A percentile compares a stretch with the other conserved stretches of the same genome.
Evolutionary conservation across 2,329 filamentous ascomycete species (phyloP).

Genomic region (Paecilomyces formosus): DNA sequence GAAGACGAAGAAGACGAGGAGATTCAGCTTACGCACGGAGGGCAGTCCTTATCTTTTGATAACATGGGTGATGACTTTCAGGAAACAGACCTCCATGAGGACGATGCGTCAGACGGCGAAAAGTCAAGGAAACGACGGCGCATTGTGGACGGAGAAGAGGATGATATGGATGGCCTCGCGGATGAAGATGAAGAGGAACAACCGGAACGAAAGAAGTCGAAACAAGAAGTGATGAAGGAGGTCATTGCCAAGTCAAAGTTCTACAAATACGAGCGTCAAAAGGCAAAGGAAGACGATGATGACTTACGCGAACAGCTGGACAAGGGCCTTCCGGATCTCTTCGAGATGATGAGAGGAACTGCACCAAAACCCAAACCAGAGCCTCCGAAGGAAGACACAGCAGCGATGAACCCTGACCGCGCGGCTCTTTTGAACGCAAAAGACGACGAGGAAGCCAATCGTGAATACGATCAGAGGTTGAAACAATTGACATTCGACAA

Average conservation of each 20-base stretch:
- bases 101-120: constrained; percentile 54
- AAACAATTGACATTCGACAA: constrained; percentile 78
- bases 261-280: constrained; percentile 90
- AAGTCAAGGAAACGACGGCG: constrained; percentile 43
- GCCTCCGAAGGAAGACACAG: constrained; percentile 36
- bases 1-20: constrained; percentile 72
- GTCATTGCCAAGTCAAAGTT: constrained; percentile 95
- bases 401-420: constrained; percentile 56
- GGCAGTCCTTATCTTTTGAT: constrained; percentile 63
- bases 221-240: constrained; percentile 96
- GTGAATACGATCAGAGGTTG: constrained; percentile 78
- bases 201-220: constrained; percentile 84
- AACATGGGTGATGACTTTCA: constrained; percentile 66
- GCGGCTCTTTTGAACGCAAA: constrained; percentile 53
- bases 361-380: constrained; percentile 46
- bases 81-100: constrained; percentile 60
- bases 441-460: constrained; percentile 64
- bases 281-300: constrained; percentile 86
- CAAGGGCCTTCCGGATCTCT: constrained; percentile 70
- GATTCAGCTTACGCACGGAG: constrained; percentile 72
- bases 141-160: constrained; percentile 32
- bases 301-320: constrained; percentile 79
- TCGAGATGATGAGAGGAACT: constrained; percentile 59
- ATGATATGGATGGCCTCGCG: constrained; percentile 28
- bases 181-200: constrained; percentile 48